Evolutionary conservation across 371 early-diverging fungal species (phyloP).

Genomic region (Gilbertella persicaria): DNA sequence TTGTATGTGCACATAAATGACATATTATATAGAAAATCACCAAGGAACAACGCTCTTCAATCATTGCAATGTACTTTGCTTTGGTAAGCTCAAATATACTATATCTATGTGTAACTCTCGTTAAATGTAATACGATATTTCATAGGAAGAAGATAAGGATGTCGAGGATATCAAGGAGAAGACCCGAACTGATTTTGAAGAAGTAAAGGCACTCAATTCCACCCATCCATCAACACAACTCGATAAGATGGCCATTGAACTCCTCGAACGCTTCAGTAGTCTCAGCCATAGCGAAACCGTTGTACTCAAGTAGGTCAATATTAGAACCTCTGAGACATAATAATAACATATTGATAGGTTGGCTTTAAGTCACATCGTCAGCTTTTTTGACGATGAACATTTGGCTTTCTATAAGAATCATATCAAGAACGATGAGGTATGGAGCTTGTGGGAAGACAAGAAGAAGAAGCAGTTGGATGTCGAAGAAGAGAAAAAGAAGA

Average conservation of each 20-base stretch:
- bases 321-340: not conserved
- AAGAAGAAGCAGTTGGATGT: not conserved
- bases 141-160: too few relatives aligned
- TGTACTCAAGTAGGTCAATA: not conserved
- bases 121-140: too few relatives aligned
- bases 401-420: not conserved
- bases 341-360: not conserved
- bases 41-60: too few relatives aligned
- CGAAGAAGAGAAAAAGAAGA: not conserved
- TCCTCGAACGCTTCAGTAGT: not conserved
- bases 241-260: not conserved
- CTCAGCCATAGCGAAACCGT: not conserved
- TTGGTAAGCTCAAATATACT: too few relatives aligned
- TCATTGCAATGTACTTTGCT: too few relatives aligned
- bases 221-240: not conserved
- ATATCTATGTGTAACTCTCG: too few relatives aligned
- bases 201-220: not conserved
- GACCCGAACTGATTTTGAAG: too few relatives aligned
- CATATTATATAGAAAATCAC: too few relatives aligned
- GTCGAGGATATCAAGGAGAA: too few relatives aligned
- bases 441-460: not conserved
- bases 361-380: not conserved
- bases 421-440: not conserved
- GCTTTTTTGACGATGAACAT: not conserved
- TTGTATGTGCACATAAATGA: too few relatives aligned